phyloP scores from a whole-genome alignment of 2,329 filamentous ascomycete species.

The Phialemonium atrogriseum region DNA sequence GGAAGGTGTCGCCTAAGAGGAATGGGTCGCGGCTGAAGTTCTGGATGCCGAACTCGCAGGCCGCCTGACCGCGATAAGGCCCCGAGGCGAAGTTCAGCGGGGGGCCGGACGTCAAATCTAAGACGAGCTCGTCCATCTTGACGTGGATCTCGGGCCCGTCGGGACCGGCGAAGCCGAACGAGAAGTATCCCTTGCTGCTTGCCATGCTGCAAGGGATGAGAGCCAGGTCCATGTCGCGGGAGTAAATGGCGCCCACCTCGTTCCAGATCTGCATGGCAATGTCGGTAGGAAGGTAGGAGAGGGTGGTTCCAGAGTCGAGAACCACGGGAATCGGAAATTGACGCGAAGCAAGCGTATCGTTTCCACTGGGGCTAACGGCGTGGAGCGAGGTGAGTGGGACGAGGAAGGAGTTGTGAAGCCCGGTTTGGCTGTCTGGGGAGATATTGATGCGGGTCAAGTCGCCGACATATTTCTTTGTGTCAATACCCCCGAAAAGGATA shows the following conservation, averaged over 20 bases:
- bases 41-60: slow-evolving; percentile 50
- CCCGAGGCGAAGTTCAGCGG: slow-evolving; percentile 29
- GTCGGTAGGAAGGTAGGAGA: slow-evolving; percentile 59
- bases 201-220: slow-evolving; percentile 42
- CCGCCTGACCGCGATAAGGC: slow-evolving; percentile 32
- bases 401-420: slow-evolving; percentile 34
- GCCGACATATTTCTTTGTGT: slow-evolving; percentile 64
- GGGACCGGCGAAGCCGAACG: slow-evolving; percentile 43
- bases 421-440: slow-evolving; percentile 31
- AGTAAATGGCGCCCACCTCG: slow-evolving; percentile 45
- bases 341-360: slow-evolving; percentile 33
- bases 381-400: slow-evolving; percentile 39
- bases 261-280: slow-evolving; percentile 45
- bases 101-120: slow-evolving; percentile 30
- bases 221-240: slow-evolving; percentile 25
- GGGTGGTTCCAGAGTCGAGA: slow-evolving; percentile 67
- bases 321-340: slow-evolving; percentile 49
- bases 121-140: slow-evolving; percentile 47
- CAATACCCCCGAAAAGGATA: slow-evolving; percentile 75
- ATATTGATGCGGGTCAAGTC: slow-evolving; percentile 54
- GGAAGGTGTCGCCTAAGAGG: slow-evolving; percentile 49
- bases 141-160: slow-evolving; percentile 42
- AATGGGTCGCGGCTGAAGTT: slow-evolving; percentile 33
- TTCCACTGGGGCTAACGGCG: slow-evolving; percentile 40
- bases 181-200: slow-evolving; percentile 37